Percentiles rank a stretch among this genome's conserved stretches.
These are phyloP conservation scores for Epichloe sibirici DNA, from an alignment of 2,329 filamentous ascomycete genomes.

Conservation along the genomic window DNA sequence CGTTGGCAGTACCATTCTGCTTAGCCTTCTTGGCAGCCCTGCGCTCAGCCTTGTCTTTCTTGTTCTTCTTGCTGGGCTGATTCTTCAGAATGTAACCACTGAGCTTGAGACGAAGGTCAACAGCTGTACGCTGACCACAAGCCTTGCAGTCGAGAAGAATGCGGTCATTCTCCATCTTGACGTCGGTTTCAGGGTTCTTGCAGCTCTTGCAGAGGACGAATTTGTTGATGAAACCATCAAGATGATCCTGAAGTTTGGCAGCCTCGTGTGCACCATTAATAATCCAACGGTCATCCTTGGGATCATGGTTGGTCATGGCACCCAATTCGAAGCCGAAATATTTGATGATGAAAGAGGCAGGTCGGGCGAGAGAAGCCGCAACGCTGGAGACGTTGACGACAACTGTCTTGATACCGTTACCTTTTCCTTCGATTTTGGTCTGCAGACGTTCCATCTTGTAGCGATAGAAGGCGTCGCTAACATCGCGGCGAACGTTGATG, in stretches of 20 bases:
- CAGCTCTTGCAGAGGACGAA: conserved; percentile 99
- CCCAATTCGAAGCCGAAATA: conserved; percentile 99
- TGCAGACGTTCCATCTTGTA: conserved; percentile 99
- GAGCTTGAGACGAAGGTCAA: conserved; percentile 88
- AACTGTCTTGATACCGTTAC: conserved; percentile 98
- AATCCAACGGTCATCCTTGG: conserved; percentile 97
- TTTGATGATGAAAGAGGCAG: conserved; percentile 94
- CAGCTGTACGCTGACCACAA: conserved; percentile 84
- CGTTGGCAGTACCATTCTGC: conserved; percentile 51
- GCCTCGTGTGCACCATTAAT: conserved; percentile 98
- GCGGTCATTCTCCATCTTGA: conserved; percentile 84
- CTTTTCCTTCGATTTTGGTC: conserved; percentile 99
- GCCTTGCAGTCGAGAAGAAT: conserved; percentile 98
- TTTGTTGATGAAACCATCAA: conserved; percentile 96
- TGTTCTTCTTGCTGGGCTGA: conserved; percentile 71
- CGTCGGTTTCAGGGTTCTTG: conserved; percentile 98
- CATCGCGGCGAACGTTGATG: conserved; percentile 96
- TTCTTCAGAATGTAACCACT: conserved; percentile 97
- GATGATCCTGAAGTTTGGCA: conserved; percentile 90
- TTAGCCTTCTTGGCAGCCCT: conserved; percentile 88
- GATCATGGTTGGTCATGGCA: conserved; percentile 96
- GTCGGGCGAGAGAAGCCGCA: conserved; percentile 80
- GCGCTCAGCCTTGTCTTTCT: conserved; percentile 89
- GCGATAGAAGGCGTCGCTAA: conserved; percentile 97
- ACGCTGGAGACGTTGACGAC: conserved; percentile 95